A percentile compares a stretch with the other conserved stretches of the same genome.
Conservation (phyloP, 2,329 filamentous ascomycete species). For the Alternaria novae-zelandiae region DNA sequence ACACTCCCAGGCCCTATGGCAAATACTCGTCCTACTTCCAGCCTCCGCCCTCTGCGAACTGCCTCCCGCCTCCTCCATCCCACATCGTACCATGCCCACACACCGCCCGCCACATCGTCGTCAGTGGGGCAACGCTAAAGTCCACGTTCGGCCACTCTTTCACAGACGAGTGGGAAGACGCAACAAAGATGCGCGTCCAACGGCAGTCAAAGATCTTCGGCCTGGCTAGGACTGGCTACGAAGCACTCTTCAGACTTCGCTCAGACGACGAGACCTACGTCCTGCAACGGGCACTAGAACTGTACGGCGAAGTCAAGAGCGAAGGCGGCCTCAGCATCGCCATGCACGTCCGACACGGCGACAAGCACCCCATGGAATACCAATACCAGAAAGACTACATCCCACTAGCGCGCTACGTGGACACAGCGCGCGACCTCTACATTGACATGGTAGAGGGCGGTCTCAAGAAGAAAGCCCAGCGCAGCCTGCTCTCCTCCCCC, state of each 20-base stretch:
- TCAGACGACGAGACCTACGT: slow-evolving; percentile 71
- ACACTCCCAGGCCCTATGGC: slow-evolving; percentile 69
- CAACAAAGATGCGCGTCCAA: slow-evolving; percentile 57
- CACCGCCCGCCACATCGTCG: slow-evolving; percentile 74
- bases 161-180: slow-evolving; percentile 59
- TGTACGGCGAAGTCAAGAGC: slow-evolving; percentile 57
- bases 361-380: slow-evolving; percentile 76
- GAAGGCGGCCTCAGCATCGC: slow-evolving; percentile 67
- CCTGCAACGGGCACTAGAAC: slow-evolving; percentile 61
- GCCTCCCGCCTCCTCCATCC: slow-evolving; percentile 73
- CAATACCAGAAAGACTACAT: slow-evolving; percentile 81
- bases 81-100: slow-evolving; percentile 82
- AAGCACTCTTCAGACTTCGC: slow-evolving; percentile 74
- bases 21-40: slow-evolving; percentile 75
- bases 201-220: slow-evolving; percentile 68
- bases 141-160: slow-evolving; percentile 69
- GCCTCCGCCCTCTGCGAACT: slow-evolving; percentile 68
- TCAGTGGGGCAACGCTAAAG: slow-evolving; percentile 71
- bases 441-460: slow-evolving; percentile 53
- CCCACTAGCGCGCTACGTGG: slow-evolving; percentile 71
- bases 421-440: slow-evolving; percentile 62
- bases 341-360: slow-evolving; percentile 80
- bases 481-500: slow-evolving; percentile 9
- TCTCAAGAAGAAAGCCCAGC: not conserved
- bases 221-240: slow-evolving; percentile 72